A percentile compares a stretch with the other conserved stretches of the same genome.
Evolutionary conservation across 805 yeast genomes (phyloP).

Genomic region (Metschnikowia colocasiae): DNA sequence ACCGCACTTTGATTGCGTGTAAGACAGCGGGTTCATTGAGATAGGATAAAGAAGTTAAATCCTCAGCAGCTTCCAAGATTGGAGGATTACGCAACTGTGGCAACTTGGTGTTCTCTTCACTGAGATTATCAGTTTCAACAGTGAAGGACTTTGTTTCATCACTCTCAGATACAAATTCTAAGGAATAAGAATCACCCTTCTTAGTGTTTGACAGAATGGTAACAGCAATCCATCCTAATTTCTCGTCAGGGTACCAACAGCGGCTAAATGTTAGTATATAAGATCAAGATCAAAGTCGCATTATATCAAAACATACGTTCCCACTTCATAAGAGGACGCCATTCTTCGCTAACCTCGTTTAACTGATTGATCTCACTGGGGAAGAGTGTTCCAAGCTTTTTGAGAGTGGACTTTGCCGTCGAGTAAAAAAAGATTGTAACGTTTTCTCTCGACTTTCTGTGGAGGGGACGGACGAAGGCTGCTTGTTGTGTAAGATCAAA

Average conservation of each 20-base stretch:
- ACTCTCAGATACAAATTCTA: constrained; percentile 54
- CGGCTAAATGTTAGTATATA: constrained; percentile 30
- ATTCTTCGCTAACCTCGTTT: constrained; percentile 8
- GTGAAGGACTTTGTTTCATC: constrained; percentile 40
- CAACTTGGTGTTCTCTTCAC: constrained; percentile 53
- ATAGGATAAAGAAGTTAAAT: constrained; percentile 86
- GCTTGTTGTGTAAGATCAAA: neutral
- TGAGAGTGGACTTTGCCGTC: constrained; percentile 1
- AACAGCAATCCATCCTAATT: constrained; percentile 73
- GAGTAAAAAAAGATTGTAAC: neutral
- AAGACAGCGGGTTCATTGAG: constrained; percentile 94
- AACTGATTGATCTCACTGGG: neutral
- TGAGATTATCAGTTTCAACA: constrained; percentile 46
- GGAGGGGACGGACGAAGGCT: neutral
- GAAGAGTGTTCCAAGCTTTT: neutral
- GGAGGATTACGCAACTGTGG: constrained; percentile 91
- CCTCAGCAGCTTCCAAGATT: constrained; percentile 88
- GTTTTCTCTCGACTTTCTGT: neutral
- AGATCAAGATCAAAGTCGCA: neutral
- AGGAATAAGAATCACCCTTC: constrained; percentile 41
- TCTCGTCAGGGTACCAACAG: constrained; percentile 78
- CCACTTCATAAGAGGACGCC: constrained; percentile 28
- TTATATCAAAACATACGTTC: constrained; percentile 32
- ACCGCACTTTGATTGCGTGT: constrained; percentile 87
- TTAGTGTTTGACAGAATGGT: constrained; percentile 46